Evolutionary conservation across 2,329 filamentous ascomycete genomes (phyloP), one percentile per base, ranked within the genome.

Genomic region (Trichoderma polysporum): DNA sequence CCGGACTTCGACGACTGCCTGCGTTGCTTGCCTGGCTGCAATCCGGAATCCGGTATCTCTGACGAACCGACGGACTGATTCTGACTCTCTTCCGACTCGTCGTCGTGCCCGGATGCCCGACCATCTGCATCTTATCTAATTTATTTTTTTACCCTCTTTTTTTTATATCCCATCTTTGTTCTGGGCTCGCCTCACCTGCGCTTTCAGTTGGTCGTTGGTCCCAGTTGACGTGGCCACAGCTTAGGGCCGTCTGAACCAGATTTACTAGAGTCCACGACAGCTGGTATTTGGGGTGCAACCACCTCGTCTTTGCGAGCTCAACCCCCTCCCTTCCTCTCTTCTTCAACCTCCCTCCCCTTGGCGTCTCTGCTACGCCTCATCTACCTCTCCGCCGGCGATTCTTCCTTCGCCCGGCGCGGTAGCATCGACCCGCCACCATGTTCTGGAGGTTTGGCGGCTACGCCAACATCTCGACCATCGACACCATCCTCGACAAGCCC

Each of bases 361-460:
- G n/a, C 41, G 66, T 49, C 45, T 64, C 68, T 68, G 58, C 61
- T 69, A 41, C 59, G 33, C 59, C 35, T 57, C 69, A 65, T 68
- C 68, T 70, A 68, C 66, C 69, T 71, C 70, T 71, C 70, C 72
- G 73, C 75, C 75, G 75, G 73, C 74, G 74, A 74, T 68, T 68
- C 68, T 67, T 68, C 5, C n/a, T 69, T 73, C 70, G 70, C 73
- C 73, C 74, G 73, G 77, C 73, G 76, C 74, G 71, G 74, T 74
- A 73, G 74, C 73, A 69, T 71, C 74, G 72, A 69, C 66, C 74
- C 74, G 78, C 76, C 89, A 94, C 80, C 84, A 99, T 99, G 95
- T 99, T 99, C 82, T 99, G 95, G 95, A 91, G 94, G 82, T 99
- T 98, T 86, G 94, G 95, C 86, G 93, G 93, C 77, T 98, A 98